Percentiles rank a stretch among this genome's conserved stretches.
These are phyloP conservation scores for Trifolium fragiferum DNA, from an alignment of 306 rosid genomes.

Conservation along the genomic window DNA sequence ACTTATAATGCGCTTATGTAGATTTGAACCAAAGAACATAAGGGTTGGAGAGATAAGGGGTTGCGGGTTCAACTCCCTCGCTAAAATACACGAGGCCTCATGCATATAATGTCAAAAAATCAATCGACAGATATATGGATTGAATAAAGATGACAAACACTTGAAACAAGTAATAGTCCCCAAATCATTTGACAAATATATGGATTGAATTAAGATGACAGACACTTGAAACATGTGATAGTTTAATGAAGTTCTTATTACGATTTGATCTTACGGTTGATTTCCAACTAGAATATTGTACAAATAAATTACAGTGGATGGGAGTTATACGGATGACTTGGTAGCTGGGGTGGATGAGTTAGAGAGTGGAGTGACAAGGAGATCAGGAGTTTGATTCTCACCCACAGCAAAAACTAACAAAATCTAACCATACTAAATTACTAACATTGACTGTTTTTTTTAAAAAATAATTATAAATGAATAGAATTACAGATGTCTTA, in stretches of 20 bases:
- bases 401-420: too few relatives aligned
- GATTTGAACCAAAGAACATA: background rate
- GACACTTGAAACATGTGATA: conserved; percentile 14
- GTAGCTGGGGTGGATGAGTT: too few relatives aligned
- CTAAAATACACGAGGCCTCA: background rate
- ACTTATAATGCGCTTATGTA: background rate
- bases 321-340: too few relatives aligned
- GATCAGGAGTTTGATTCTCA: too few relatives aligned
- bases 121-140: conserved; percentile 13
- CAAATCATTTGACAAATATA: conserved; percentile 24
- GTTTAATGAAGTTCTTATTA: conserved; percentile 23
- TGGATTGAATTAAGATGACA: conserved; percentile 18
- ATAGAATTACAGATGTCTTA: too few relatives aligned
- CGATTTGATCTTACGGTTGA: background rate
- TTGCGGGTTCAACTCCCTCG: background rate
- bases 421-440: too few relatives aligned
- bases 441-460: too few relatives aligned
- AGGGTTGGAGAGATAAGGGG: background rate
- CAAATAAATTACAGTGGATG: background rate
- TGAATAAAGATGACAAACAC: conserved; percentile 18
- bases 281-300: conserved; percentile 23
- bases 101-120: conserved; percentile 13
- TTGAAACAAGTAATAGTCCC: conserved; percentile 17
- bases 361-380: too few relatives aligned
- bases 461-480: background rate